Base-by-base conservation (phyloP, 2,329 filamentous ascomycete species). In the Davidsoniella australis region DNA sequence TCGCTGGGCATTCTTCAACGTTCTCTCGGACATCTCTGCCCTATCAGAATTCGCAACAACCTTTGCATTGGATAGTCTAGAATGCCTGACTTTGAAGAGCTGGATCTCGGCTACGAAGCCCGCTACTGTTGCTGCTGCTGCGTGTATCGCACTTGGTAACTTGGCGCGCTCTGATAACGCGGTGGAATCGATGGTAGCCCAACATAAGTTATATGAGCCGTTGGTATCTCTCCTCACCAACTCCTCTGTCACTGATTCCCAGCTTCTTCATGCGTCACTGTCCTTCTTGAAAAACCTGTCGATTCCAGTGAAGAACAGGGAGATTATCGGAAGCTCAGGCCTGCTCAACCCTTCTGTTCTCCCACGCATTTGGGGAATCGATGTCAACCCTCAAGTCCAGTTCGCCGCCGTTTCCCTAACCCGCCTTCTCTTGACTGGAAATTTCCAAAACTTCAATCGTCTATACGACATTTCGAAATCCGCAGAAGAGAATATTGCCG, bases 261-360 rank as follows among this genome's bases (percentile, higher is more conserved):
- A 78, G 53, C 68, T 77, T 14, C 64, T 76, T 0, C 76, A 80
- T 57, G 68, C 74, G 1, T 63, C 67, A 2, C 64, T 81, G 16
- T 71, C 74, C 6, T 78, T 79, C 56, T 68, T 80, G 53, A 80
- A 78, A 60, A 81, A 81, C 58, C 69, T 81, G 7, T 73, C 76
- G 23, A 75, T 81, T 46, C 73, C 76, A 0, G 50, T 61, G 0
- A 58, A 60, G 23, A 80, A 80, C 61, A 80, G 78, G 58, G 54
- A 65, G 2, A 44, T 62, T 0, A 64, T 81, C 1, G 70, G 70
- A 14, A 60, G 61, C 4, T 59, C 63, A 3, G 60, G 61, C 1
- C 61, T 79, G 2, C 62, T 79, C 3, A 63, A 66, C 5, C 56
- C 63, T 0, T 50, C 56, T 2, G 61, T 69, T 29, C 64, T 80